These are phyloP conservation scores for Dimocarpus longan DNA, from an alignment of 345 rosid species.

Conservation along the genomic window DNA sequence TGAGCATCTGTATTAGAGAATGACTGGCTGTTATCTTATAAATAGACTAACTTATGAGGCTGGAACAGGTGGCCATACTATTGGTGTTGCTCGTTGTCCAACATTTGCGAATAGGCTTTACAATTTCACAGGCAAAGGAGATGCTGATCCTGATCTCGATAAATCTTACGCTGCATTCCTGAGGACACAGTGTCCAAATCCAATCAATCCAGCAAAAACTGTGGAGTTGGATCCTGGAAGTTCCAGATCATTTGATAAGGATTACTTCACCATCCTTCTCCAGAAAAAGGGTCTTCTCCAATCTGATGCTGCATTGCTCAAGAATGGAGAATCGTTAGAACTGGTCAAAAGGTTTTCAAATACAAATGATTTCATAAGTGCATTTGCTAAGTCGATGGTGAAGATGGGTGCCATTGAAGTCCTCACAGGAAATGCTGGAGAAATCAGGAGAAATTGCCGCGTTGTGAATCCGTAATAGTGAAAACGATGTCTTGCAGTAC, in stretches of 20 bases:
- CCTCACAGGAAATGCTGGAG: constrained; percentile 43
- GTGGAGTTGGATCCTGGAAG: constrained; percentile 61
- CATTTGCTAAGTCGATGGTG: constrained; percentile 53
- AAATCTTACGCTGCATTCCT: constrained; percentile 40
- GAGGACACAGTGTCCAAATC: constrained; percentile 44
- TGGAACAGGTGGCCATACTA: constrained; percentile 62
- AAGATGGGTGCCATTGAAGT: constrained; percentile 55
- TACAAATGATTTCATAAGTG: constrained; percentile 33
- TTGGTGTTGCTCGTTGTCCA: constrained; percentile 54
- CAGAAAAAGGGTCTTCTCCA: constrained; percentile 45
- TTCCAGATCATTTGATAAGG: constrained; percentile 40
- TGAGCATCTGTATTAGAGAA: too few species aligned
- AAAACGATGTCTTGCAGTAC: too few species aligned
- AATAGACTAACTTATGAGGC: too few species aligned
- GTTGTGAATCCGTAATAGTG: constrained; percentile 26
- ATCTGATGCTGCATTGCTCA: constrained; percentile 62
- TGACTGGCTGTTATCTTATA: too few species aligned
- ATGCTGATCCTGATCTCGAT: constrained; percentile 57
- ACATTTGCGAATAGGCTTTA: constrained; percentile 46
- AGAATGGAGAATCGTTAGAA: constrained; percentile 30
- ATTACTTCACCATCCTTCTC: constrained; percentile 43
- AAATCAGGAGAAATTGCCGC: constrained; percentile 55
- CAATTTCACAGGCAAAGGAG: constrained; percentile 63
- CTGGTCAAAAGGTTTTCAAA: constrained; percentile 24
- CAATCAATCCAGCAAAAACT: constrained; percentile 26